A percentile compares a stretch with the other conserved stretches of the same genome.
Evolutionary conservation across 352 stramenopile genomes (phyloP).

Genomic region (Pythium coloratum): DNA sequence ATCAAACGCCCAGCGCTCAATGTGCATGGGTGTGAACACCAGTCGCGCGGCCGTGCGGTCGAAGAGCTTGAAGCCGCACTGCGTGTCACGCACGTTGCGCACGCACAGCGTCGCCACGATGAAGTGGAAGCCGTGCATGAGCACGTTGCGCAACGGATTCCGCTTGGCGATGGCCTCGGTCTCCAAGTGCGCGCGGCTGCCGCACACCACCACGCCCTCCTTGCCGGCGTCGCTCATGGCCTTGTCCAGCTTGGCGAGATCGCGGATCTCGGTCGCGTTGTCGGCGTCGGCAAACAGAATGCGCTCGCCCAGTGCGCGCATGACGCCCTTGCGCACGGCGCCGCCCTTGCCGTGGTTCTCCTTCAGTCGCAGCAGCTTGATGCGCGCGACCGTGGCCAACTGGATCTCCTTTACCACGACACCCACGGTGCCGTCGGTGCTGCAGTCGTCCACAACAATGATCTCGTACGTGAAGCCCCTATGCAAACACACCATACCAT

Average conservation of each 20-base stretch:
- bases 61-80: slow-evolving; percentile 96
- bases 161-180: slow-evolving; percentile 83
- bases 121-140: slow-evolving; percentile 93
- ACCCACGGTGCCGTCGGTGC: slow-evolving; percentile 75
- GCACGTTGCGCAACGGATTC: slow-evolving; percentile 84
- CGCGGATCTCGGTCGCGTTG: slow-evolving; percentile 90
- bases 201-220: slow-evolving; percentile 80
- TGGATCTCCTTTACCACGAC: slow-evolving; percentile 63
- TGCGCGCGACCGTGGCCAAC: slow-evolving; percentile 40
- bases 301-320: slow-evolving; percentile 74
- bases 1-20: slow-evolving; percentile 94
- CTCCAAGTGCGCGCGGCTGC: slow-evolving; percentile 90
- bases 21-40: slow-evolving; percentile 91
- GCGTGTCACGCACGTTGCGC: slow-evolving; percentile 89
- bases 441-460: slow-evolving; percentile 93
- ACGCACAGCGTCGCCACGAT: slow-evolving; percentile 88
- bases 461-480: slow-evolving; percentile 82
- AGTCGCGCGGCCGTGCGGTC: slow-evolving; percentile 77
- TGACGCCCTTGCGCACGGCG: slow-evolving; percentile 86
- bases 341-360: slow-evolving; percentile 93
- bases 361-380: slow-evolving; percentile 80
- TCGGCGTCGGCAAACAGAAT: slow-evolving; percentile 93
- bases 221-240: slow-evolving; percentile 43
- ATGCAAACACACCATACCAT: neutral
- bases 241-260: slow-evolving; percentile 80